Evolutionary conservation across 345 rosid genomes (phyloP).

Genomic region (Limnanthes douglasii): DNA sequence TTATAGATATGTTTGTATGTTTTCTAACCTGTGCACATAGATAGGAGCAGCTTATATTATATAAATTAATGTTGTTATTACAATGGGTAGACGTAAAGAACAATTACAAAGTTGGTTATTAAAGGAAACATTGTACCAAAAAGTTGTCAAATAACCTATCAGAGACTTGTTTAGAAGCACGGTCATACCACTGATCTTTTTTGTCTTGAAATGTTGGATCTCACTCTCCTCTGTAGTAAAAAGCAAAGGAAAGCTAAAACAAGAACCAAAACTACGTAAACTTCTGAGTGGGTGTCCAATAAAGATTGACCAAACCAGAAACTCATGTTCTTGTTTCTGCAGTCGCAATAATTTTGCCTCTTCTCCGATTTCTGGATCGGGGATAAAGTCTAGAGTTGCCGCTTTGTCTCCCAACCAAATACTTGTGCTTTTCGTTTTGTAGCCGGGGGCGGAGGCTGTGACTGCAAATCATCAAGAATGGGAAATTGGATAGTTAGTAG

Average conservation of each 20-base stretch:
- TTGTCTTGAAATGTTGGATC: constrained; percentile 27
- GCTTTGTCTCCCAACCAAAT: constrained; percentile 59
- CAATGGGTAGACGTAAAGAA: too few relatives aligned
- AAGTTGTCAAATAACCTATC: too few relatives aligned
- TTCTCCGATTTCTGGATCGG: constrained; percentile 41
- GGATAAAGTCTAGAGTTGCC: constrained; percentile 53
- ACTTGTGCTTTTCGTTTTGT: constrained; percentile 45
- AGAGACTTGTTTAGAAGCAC: too few relatives aligned
- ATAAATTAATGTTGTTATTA: too few relatives aligned
- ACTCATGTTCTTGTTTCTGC: constrained; percentile 16
- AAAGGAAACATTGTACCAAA: too few relatives aligned
- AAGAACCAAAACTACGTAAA: constrained; percentile 25
- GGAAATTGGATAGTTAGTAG: too few relatives aligned
- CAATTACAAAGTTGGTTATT: too few relatives aligned
- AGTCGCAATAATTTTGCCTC: constrained; percentile 31
- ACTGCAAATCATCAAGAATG: constrained; percentile 47
- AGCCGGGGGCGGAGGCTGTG: constrained; percentile 49
- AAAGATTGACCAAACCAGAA: constrained; percentile 16
- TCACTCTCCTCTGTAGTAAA: constrained; percentile 35
- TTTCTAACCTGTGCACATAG: too few relatives aligned
- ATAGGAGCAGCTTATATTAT: too few relatives aligned
- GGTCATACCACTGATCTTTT: too few relatives aligned
- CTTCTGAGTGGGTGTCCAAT: constrained; percentile 23
- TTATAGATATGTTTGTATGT: too few relatives aligned
- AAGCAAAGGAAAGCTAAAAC: constrained; percentile 35